These are phyloP conservation scores for Dactylorhiza incarnata DNA, from an alignment of 106 monocot species.

Conservation along the genomic window DNA sequence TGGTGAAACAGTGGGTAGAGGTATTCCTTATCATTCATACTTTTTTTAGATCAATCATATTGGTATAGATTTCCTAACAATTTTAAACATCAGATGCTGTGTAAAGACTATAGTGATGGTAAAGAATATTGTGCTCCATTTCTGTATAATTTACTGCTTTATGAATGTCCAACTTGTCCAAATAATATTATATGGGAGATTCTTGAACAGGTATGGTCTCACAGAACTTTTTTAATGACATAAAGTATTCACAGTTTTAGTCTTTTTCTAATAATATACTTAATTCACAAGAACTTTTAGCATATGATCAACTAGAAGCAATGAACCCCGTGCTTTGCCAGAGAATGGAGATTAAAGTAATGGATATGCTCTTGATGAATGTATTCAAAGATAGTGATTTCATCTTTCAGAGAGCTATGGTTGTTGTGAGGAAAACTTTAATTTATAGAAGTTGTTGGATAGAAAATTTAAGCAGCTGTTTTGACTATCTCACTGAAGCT, in stretches of 20 bases:
- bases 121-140: slow-evolving; percentile 36
- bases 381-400: slow-evolving; percentile 42
- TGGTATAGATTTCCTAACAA: slow-evolving; percentile 12
- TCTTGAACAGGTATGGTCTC: slow-evolving; percentile 63
- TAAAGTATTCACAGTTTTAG: not conserved
- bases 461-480: slow-evolving; percentile 39
- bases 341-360: slow-evolving; percentile 48
- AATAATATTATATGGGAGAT: slow-evolving; percentile 35
- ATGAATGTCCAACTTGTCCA: slow-evolving; percentile 16
- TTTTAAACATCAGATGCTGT: slow-evolving; percentile 44
- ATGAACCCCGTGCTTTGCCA: slow-evolving; percentile 31
- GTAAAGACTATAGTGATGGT: slow-evolving; percentile 41
- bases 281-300: slow-evolving; percentile 51
- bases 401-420: slow-evolving; percentile 42
- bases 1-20: slow-evolving; percentile 89
- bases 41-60: not conserved
- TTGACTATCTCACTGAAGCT: slow-evolving; percentile 62
- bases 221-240: not conserved
- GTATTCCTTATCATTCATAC: slow-evolving; percentile 25
- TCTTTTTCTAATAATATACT: not conserved
- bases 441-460: slow-evolving; percentile 43
- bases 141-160: slow-evolving; percentile 37
- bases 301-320: slow-evolving; percentile 42
- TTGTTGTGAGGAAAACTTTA: slow-evolving; percentile 54
- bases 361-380: slow-evolving; percentile 49